Base-by-base conservation (phyloP, 176 grass and related monocot species). In the Dendrocalamus sinicus region DNA sequence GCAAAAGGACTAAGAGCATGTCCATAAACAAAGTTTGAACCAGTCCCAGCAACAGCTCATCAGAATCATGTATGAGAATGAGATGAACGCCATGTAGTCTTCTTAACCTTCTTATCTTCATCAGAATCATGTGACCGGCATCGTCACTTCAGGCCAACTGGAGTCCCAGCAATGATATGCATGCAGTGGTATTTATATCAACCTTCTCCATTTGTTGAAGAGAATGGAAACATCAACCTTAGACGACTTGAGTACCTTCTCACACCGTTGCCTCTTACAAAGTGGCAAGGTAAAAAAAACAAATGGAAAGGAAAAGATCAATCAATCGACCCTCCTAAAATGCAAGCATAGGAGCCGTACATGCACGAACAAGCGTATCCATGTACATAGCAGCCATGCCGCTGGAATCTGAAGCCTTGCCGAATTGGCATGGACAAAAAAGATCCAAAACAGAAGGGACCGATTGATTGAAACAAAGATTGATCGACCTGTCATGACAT, bases 391-490 rank as follows among this genome's bases (percentile, higher is more conserved):
- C 26, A 60, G 15, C 73, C 45, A 78, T 72, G 67, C 67, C 3
- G 58, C 73, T 19, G n/a, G 57, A 78, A 88, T 88, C 87, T 65
- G n/a, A 46, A 79, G 20, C 37, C 81, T 9, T 15, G 1, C 57
- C 39, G 23, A 72, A 73, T 64, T 8, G 4, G 67, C 55, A 26
- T 45, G 78, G 67, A 5, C 9, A 83, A 89, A 89, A 89, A 83
- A 73, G 81, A 89, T 84, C 57, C 75, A 79, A 89, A 89, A 79
- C n/a, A 8, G 5, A 22, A 89, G 57, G 87, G 54, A 20, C 13
- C 8, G 30, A 88, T 1, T 9, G 44, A 83, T 70, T 14, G 64
- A 77, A 83, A 83, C 64, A 83, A 50, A 58, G 9, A 50, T 71
- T 3, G 28, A 84, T 84, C 12, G 9, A 88, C 30, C 64, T 51